Conservation (phyloP, 768 basidiomycete species). For the Mycena venus region DNA sequence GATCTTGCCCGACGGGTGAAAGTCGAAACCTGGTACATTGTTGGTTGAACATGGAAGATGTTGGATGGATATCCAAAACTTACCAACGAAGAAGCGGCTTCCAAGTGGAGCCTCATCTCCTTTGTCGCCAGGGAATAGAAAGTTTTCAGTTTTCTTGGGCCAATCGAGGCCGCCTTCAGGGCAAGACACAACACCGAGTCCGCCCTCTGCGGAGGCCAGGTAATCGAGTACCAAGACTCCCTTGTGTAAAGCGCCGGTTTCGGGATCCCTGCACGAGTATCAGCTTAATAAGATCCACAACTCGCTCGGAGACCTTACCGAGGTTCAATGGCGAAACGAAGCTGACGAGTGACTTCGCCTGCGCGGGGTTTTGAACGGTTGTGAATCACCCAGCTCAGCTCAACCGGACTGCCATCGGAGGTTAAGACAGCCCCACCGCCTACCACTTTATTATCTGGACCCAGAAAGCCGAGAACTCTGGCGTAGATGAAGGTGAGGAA, state of each 20-base stretch:
- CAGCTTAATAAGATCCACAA: not conserved
- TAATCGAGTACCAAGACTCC: constrained; percentile 45
- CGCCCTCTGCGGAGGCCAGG: constrained; percentile 41
- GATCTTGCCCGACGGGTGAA: constrained; percentile 40
- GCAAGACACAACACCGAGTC: constrained; percentile 44
- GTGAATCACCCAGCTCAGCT: constrained; percentile 50
- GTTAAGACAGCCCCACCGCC: constrained; percentile 46
- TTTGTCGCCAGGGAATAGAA: constrained; percentile 40
- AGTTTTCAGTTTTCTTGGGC: constrained; percentile 44
- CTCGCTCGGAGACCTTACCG: constrained; percentile 38
- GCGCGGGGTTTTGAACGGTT: constrained; percentile 30
- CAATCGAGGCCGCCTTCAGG: constrained; percentile 41
- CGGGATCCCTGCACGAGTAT: constrained; percentile 40
- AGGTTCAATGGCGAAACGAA: constrained; percentile 50
- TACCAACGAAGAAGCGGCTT: constrained; percentile 49
- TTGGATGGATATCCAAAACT: constrained; percentile 1
- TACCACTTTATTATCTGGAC: constrained; percentile 34
- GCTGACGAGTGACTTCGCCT: constrained; percentile 37
- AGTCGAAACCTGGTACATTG: constrained; percentile 44
- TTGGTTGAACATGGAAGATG: not conserved
- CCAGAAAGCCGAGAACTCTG: constrained; percentile 46
- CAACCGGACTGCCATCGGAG: constrained; percentile 48
- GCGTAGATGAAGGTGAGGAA: constrained; percentile 48
- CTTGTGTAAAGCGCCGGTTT: constrained; percentile 37
- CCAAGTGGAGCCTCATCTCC: constrained; percentile 33